These are phyloP conservation scores for Poterioochromonas sp. DNA, from an alignment of 352 stramenopile genomes.

Conservation along the genomic window DNA sequence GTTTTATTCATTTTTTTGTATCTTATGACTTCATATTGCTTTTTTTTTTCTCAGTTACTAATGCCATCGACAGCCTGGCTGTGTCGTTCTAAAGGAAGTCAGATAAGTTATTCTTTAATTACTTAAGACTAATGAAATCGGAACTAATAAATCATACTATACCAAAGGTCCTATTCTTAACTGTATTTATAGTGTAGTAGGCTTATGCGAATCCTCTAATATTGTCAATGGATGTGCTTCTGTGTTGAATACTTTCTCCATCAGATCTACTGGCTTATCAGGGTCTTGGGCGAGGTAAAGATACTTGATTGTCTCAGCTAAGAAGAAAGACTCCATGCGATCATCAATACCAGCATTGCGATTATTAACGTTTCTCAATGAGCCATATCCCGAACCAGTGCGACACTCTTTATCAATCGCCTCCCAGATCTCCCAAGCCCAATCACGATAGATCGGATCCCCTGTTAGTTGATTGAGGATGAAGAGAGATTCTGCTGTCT, in stretches of 20 bases:
- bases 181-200: no score
- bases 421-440: constrained; percentile 83
- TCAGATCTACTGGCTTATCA: constrained; percentile 64
- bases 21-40: neutral
- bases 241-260: constrained; percentile 91
- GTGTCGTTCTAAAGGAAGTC: no score
- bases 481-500: constrained; percentile 90
- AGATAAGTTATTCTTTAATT: no score
- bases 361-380: constrained; percentile 54
- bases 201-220: no score
- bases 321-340: constrained; percentile 96
- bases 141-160: no score
- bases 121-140: no score
- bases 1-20: neutral
- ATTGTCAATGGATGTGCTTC: constrained; percentile 75
- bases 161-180: no score
- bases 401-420: constrained; percentile 80
- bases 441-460: constrained; percentile 82
- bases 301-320: constrained; percentile 98
- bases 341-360: constrained; percentile 54
- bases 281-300: constrained; percentile 80
- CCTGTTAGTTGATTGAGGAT: constrained; percentile 85
- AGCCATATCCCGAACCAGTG: constrained; percentile 72
- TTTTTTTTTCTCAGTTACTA: neutral
- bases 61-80: no score